These are phyloP conservation scores for Pneumocystis sp. DNA, from an alignment of 1,139 yeast genomes.

Conservation along the genomic window DNA sequence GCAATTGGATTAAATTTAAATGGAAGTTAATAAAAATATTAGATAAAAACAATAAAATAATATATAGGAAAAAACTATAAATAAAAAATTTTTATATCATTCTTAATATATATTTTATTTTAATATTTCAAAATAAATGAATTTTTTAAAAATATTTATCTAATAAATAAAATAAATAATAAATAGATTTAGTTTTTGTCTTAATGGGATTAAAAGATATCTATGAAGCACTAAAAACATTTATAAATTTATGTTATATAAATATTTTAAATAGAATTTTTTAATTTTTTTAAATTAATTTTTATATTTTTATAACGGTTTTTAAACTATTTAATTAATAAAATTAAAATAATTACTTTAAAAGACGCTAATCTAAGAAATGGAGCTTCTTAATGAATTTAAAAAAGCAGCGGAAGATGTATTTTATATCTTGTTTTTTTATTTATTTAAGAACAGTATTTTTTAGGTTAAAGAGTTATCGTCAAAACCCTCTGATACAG, in stretches of 20 bases:
- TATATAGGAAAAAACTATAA: not conserved
- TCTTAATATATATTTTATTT: no score
- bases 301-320: not conserved
- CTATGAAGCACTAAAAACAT: not conserved
- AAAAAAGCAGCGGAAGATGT: not conserved
- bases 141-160: not conserved
- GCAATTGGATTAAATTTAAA: not conserved
- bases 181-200: not conserved
- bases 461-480: not conserved
- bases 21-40: no score
- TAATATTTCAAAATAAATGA: not conserved
- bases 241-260: not conserved
- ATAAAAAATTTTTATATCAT: no score
- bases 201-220: not conserved
- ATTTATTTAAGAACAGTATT: not conserved
- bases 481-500: not conserved
- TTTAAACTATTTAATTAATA: not conserved
- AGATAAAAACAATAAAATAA: no score
- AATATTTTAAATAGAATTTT: not conserved
- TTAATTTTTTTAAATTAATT: not conserved
- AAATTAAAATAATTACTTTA: not conserved
- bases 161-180: not conserved
- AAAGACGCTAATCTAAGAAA: not conserved
- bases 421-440: not conserved
- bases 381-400: not conserved